These are phyloP conservation scores for Candida silvicultrix DNA, from an alignment of 805 yeast species.

Conservation along the genomic window DNA sequence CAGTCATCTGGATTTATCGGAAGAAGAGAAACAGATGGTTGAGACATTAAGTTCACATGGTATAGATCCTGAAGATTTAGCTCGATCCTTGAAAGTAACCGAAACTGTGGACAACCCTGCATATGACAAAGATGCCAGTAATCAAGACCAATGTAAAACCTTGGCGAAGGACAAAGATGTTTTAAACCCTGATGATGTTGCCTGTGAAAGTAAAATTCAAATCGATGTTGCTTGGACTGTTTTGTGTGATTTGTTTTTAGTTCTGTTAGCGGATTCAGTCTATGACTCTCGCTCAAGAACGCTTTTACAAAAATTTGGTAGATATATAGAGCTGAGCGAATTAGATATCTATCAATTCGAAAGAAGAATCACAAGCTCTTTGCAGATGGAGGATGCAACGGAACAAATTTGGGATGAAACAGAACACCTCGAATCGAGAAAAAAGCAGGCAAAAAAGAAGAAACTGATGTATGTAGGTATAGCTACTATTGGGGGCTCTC, in stretches of 20 bases:
- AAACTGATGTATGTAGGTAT: slow-evolving; percentile 84
- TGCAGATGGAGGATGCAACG: slow-evolving; percentile 80
- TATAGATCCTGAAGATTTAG: slow-evolving; percentile 64
- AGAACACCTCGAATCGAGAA: slow-evolving; percentile 61
- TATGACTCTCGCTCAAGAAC: slow-evolving; percentile 89
- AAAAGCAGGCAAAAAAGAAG: slow-evolving; percentile 57
- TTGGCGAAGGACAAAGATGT: too few species aligned
- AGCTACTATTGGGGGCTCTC: slow-evolving; percentile 94
- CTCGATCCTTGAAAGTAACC: slow-evolving; percentile 50
- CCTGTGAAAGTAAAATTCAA: slow-evolving; percentile 34
- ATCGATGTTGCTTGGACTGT: slow-evolving; percentile 91
- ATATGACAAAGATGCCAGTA: slow-evolving; percentile 21
- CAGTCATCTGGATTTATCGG: slow-evolving; percentile 68
- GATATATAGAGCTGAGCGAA: slow-evolving; percentile 46
- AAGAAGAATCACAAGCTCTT: slow-evolving; percentile 79
- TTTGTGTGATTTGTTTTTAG: slow-evolving; percentile 81
- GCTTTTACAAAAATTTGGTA: slow-evolving; percentile 63
- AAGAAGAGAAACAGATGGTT: slow-evolving; percentile 82
- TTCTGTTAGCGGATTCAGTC: slow-evolving; percentile 72
- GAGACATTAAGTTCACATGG: slow-evolving; percentile 83
- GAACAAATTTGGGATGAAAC: slow-evolving; percentile 74
- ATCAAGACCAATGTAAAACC: too few species aligned
- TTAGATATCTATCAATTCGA: slow-evolving; percentile 85
- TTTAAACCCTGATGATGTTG: slow-evolving; percentile 26
- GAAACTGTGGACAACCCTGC: slow-evolving; percentile 48